These are phyloP conservation scores for Cucumis sativus DNA, from an alignment of 306 rosid species.

Conservation along the genomic window Cucumber_9930_V3 NC_026657.2:27930001-27930500, in stretches of 20 bases:
- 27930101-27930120: background rate
- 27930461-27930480: slow-evolving; percentile 22
- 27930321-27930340: slow-evolving; percentile 21
- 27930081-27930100: background rate
- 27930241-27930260: slow-evolving; percentile 33
- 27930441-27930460: slow-evolving; percentile 43
- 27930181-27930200: background rate
- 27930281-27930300: slow-evolving; percentile 41
- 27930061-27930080: no score
- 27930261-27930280: slow-evolving; percentile 38
- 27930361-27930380: slow-evolving; percentile 57
- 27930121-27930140: background rate
- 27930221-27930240: slow-evolving; percentile 24
- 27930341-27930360: slow-evolving; percentile 43
- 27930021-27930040: background rate
- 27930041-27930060: no score
- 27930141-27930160: background rate
- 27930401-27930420: slow-evolving; percentile 47
- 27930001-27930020: background rate
- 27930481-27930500: slow-evolving; percentile 25
- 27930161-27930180: background rate
- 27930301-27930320: slow-evolving; percentile 28
- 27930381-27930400: slow-evolving; percentile 56
- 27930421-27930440: slow-evolving; percentile 49
- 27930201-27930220: background rate